Evolutionary conservation across 441 rosid genomes (phyloP).

Genomic region (Brassica balearica): DNA sequence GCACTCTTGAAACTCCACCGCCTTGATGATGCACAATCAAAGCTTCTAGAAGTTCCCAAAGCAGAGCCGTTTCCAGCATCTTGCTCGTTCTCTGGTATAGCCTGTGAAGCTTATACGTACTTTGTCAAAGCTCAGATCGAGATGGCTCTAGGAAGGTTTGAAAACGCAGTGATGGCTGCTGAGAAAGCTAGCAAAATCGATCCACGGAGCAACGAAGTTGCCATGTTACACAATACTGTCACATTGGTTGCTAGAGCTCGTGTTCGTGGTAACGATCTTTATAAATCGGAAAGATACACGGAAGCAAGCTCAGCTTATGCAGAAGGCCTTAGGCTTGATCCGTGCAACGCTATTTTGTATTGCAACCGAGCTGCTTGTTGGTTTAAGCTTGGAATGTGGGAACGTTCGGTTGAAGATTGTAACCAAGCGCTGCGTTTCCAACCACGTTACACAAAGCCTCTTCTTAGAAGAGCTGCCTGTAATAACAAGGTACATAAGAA

Average conservation of each 20-base stretch:
- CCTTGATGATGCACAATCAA: slow-evolving; percentile 73
- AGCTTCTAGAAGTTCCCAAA: slow-evolving; percentile 57
- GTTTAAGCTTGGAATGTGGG: slow-evolving; percentile 91
- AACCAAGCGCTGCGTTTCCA: slow-evolving; percentile 76
- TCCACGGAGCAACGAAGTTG: slow-evolving; percentile 74
- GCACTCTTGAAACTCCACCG: slow-evolving; percentile 82
- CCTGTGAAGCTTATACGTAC: slow-evolving; percentile 66
- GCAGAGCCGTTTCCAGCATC: slow-evolving; percentile 49
- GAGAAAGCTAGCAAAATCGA: slow-evolving; percentile 85
- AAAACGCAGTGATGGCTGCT: slow-evolving; percentile 77
- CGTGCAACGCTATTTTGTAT: slow-evolving; percentile 74
- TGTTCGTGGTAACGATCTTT: slow-evolving; percentile 78
- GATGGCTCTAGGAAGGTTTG: slow-evolving; percentile 89
- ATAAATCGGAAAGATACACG: slow-evolving; percentile 45
- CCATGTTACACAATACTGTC: slow-evolving; percentile 71
- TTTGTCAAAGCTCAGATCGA: slow-evolving; percentile 79
- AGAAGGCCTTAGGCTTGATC: slow-evolving; percentile 89
- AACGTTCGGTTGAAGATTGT: slow-evolving; percentile 80
- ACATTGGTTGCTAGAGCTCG: slow-evolving; percentile 81
- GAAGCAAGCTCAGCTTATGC: slow-evolving; percentile 75
- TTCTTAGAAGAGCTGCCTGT: slow-evolving; percentile 91
- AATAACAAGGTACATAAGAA: slow-evolving; percentile 71
- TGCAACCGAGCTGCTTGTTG: slow-evolving; percentile 97
- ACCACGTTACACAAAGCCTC: slow-evolving; percentile 81
- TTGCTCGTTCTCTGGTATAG: slow-evolving; percentile 63